Base-by-base conservation (phyloP, 1,139 yeast species). In the Sugiyamaella castrensis region DNA sequence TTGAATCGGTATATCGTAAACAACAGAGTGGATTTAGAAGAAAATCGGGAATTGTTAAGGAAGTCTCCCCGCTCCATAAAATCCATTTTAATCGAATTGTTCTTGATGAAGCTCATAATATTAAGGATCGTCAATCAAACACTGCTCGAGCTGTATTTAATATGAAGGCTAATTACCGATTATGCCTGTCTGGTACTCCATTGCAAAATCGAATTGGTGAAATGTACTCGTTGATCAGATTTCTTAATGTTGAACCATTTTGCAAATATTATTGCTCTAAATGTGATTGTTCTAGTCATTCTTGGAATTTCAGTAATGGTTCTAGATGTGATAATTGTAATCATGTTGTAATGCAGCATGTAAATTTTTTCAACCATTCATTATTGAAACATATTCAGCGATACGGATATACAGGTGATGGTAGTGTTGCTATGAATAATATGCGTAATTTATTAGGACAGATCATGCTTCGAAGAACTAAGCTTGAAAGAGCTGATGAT, bases 121-220 rank as follows among this genome's bases (percentile, higher is more conserved):
- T 92, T 69, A 94, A 94, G 64, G 98, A 92, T 65, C 76, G 98
- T 53, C 87, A 91, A 45, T 84, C 95, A 45, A 91, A 91, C 32
- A 92, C 98, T 0, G 89, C 98, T 0, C 83, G 86, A 57, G 96
- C 98, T 0, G 96, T 95, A 1, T 88, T 87, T 65, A 73, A 75
- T 52, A 69, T 92, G 48, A 69, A 75, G 33, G 80, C 96, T 2
- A 73, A 80, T 40, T 87, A 87, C 60, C 71, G 95, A 54, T 86
- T 96, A 84, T 92, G 98, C 68, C 70, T 92, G 30, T 81, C 96
- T 1, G 99, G 98, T 58, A 92, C 99, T 0, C 98, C 99, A 0
- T 72, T 92, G 53, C 98, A 94, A 63, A 94, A 92, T 65, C 76
- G 98, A 57, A 91, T 92, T 60, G 98, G 98, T 38, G 99, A 92